Evolutionary conservation across 164 flowering plant species (phyloP), one percentile per base, ranked within the genome.

Genomic region (Tetracentron sinense): DNA sequence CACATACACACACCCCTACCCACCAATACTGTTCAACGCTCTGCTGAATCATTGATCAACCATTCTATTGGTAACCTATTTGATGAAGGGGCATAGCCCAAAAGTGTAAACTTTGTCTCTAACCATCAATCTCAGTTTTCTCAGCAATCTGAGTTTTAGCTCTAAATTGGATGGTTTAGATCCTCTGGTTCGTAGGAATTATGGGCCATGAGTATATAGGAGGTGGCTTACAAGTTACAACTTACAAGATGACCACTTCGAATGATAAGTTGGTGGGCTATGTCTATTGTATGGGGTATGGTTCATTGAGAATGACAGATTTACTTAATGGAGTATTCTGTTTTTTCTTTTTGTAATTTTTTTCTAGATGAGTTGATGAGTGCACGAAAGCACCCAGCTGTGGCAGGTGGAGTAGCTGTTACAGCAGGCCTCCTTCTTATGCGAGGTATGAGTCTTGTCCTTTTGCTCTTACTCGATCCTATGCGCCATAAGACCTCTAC

Each of bases 361-460:
- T 56, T 48, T 63, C 48, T 64, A 92, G 98, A 78, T 63, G 91
- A 78, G 67, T 63, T 92, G 76, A 76, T 56, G 58, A 65, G 60
- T 28, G 85, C 83, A 47, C 81, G 64, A 71, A 95, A 92, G 53
- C 87, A 92, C 58, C 95, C 96, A 26, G 78, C 63, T 58, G 65
- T 76, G 33, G 82, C 79, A 7, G 58, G 67, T 67, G 96, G 95
- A 61, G 65, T 88, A 54, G 85, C 83, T 69, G 58, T 79, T 52
- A 61, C 85, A 10, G 77, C 87, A 63, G 78, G 67, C 54, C 77
- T 92, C 51, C 77, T 92, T 22, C 78, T 89, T 50, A 46, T 89
- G 83, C 83, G 81, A 74, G 97, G 96, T 89, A 54, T 59, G 68
- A 31, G 2, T 21, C 33, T 12, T 2, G 35, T 31, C 42, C 22